phyloP scores from a whole-genome alignment of 305 asterid species.

The Striga hermonthica region DNA sequence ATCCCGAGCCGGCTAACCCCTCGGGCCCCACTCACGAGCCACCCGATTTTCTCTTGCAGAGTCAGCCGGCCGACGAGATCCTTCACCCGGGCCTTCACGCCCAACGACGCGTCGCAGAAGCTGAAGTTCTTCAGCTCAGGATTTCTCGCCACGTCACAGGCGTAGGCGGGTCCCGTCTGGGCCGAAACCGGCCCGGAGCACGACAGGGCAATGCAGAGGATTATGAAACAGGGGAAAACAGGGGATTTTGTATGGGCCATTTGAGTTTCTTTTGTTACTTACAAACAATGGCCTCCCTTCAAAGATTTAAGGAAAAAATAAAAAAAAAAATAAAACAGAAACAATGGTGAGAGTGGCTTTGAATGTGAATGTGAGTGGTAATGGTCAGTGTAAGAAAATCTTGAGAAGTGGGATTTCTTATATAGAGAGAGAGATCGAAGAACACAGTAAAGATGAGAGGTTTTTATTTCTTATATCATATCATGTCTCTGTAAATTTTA shows the following conservation, averaged over 20 bases:
- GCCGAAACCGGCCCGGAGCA: conserved; percentile 29
- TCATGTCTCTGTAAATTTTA: neutral
- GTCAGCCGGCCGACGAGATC: conserved; percentile 54
- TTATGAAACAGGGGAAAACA: conserved; percentile 33
- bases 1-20: conserved; percentile 55
- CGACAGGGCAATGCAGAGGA: conserved; percentile 30
- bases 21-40: conserved; percentile 39
- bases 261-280: neutral
- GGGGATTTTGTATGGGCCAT: conserved; percentile 47
- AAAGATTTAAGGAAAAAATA: too few relatives aligned
- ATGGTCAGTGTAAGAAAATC: neutral
- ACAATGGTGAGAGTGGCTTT: neutral
- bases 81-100: conserved; percentile 39
- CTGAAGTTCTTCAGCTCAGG: conserved; percentile 39
- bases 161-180: conserved; percentile 38
- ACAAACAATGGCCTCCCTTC: conserved; percentile 24
- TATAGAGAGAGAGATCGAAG: conserved; percentile 28
- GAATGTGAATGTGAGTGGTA: conserved; percentile 6
- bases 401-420: conserved; percentile 17
- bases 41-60: conserved; percentile 58
- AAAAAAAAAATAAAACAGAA: too few relatives aligned
- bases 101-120: conserved; percentile 52
- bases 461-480: neutral
- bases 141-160: conserved; percentile 46
- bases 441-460: neutral